A percentile compares a stretch with the other conserved stretches of the same genome.
Evolutionary conservation across 208 protist species (phyloP).

Genomic region (Phytomonas francai): DNA sequence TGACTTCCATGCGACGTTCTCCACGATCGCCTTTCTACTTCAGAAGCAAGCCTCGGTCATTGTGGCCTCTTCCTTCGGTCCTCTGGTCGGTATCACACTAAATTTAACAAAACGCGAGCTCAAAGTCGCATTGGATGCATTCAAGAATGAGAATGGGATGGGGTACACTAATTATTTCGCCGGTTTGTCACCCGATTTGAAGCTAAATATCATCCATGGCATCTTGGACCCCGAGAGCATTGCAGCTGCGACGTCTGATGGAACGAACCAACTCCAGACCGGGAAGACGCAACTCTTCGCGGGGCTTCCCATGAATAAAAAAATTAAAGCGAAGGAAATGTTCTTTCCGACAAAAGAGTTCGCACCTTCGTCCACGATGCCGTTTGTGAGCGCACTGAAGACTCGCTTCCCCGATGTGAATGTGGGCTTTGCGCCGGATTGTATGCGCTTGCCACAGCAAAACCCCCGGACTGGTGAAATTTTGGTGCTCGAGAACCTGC

Average conservation of each 20-base stretch:
- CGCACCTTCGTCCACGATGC: conserved; percentile 30
- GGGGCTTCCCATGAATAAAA: conserved; percentile 35
- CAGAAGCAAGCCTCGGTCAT: conserved; percentile 44
- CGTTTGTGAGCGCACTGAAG: conserved; percentile 44
- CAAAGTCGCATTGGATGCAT: conserved; percentile 52
- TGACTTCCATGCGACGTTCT: conserved; percentile 49
- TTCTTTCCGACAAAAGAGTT: conserved; percentile 42
- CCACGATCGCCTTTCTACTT: conserved; percentile 52
- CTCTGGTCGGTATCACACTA: conserved; percentile 34
- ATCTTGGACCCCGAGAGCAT: conserved; percentile 9
- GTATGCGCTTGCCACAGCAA: conserved; percentile 31
- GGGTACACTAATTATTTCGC: conserved; percentile 71
- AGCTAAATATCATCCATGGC: conserved; percentile 45
- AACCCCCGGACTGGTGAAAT: conserved; percentile 38
- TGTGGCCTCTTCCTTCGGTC: conserved; percentile 52
- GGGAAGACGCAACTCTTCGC: conserved; percentile 54
- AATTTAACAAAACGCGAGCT: conserved; percentile 33
- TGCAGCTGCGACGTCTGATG: neutral
- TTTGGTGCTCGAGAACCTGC: conserved; percentile 69
- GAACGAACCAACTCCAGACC: conserved; percentile 24
- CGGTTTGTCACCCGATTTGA: conserved; percentile 23
- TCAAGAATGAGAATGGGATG: conserved; percentile 42
- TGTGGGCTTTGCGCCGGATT: conserved; percentile 55
- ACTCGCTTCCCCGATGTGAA: conserved; percentile 33
- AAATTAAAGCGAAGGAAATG: conserved; percentile 25